Conservation (phyloP, 169 alveolate species). For the Babesia sp. region DNA sequence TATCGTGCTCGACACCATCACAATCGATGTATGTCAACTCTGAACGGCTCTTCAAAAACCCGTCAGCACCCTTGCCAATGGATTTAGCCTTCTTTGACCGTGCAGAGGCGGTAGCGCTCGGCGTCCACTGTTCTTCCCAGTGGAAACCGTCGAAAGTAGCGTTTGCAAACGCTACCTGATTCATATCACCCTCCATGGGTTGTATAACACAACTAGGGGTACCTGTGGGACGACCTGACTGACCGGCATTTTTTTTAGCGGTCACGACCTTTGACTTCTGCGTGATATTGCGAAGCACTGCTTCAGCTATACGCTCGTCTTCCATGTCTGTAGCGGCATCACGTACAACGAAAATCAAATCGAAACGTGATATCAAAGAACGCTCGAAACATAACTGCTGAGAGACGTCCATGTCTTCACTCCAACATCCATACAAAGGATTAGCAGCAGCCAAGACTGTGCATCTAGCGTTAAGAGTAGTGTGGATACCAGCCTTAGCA, state of each 20-base stretch:
- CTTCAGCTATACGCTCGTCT: conserved; percentile 77
- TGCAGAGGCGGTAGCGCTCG: conserved; percentile 18
- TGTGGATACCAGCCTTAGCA: conserved; percentile 98
- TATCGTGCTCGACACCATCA: conserved; percentile 74
- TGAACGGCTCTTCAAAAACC: conserved; percentile 66
- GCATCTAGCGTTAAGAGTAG: conserved; percentile 96
- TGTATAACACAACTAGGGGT: conserved; percentile 72
- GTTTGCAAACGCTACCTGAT: conserved; percentile 45
- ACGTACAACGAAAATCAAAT: conserved; percentile 61
- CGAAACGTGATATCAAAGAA: conserved; percentile 92
- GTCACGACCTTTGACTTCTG: conserved; percentile 72
- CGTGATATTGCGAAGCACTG: conserved; percentile 75
- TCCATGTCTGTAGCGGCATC: conserved; percentile 76
- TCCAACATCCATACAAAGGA: conserved; percentile 97
- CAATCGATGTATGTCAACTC: conserved; percentile 74
- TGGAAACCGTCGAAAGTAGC: conserved; percentile 39
- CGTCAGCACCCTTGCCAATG: conserved; percentile 65
- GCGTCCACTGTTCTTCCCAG: conserved; percentile 32
- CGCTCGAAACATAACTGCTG: conserved; percentile 96
- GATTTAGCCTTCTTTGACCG: conserved; percentile 55
- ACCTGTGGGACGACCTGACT: conserved; percentile 60
- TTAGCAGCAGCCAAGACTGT: conserved; percentile 99
- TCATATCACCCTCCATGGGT: conserved; percentile 74
- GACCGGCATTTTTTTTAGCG: conserved; percentile 11
- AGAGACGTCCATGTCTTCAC: conserved; percentile 85